Evolutionary conservation across 139 green algal genomes (phyloP).

Genomic region (Tetraselmis striata): DNA sequence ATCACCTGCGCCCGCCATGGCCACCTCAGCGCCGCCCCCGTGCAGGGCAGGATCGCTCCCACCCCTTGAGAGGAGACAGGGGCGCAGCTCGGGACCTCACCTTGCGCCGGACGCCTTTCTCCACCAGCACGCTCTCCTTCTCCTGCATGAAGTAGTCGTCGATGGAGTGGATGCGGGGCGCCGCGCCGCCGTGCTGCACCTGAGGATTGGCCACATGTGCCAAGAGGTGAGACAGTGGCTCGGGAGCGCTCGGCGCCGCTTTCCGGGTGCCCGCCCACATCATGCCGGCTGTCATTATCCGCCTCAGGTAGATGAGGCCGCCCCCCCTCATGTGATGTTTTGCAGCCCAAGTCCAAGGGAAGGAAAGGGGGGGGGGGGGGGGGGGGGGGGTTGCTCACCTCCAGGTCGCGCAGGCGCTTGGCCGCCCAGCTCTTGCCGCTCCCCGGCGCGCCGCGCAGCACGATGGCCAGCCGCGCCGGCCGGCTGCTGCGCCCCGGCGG

Average conservation of each 20-base stretch:
- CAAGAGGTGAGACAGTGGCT: too few species aligned
- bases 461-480: slow-evolving; percentile 46
- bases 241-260: too few species aligned
- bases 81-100: not conserved
- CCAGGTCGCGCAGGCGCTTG: slow-evolving; percentile 49
- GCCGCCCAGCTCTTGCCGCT: slow-evolving; percentile 72
- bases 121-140: slow-evolving; percentile 7
- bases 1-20: slow-evolving; percentile 15
- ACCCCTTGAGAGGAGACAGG: not conserved
- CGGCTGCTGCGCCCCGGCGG: slow-evolving; percentile 29
- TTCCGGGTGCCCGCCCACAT: too few species aligned
- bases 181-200: slow-evolving; percentile 32
- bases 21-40: slow-evolving; percentile 60
- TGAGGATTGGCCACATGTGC: too few species aligned
- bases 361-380: too few species aligned
- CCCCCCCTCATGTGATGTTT: too few species aligned
- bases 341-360: too few species aligned
- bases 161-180: slow-evolving; percentile 65
- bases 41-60: slow-evolving; percentile 9
- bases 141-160: slow-evolving; percentile 79
- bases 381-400: too few species aligned
- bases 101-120: not conserved
- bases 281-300: too few species aligned
- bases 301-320: too few species aligned
- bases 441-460: slow-evolving; percentile 67